A percentile compares a stretch with the other conserved stretches of the same genome.
Evolutionary conservation across 1,284 basidiomycete species (phyloP).

Genomic region (Ceratobasidium sp.): DNA sequence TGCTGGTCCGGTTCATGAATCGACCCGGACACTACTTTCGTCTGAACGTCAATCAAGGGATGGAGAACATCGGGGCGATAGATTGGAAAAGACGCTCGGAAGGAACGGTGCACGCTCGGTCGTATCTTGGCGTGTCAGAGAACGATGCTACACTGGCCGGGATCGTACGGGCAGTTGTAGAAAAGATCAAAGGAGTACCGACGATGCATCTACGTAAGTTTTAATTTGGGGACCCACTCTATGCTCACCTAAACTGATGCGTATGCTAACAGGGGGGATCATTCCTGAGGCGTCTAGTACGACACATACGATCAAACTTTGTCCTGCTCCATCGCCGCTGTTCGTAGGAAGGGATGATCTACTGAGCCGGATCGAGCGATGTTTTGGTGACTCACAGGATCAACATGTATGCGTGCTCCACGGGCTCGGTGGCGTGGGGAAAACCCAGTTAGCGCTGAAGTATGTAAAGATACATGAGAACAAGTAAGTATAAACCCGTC

Average conservation of each 20-base stretch:
- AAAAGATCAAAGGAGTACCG: not conserved
- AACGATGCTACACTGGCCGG: not conserved
- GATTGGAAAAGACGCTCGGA: conserved; percentile 9
- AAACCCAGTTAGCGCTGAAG: conserved; percentile 14
- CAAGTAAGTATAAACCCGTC: not conserved
- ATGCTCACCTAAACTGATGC: no score
- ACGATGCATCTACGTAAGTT: not conserved
- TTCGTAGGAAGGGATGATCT: no score
- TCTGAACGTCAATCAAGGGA: conserved; percentile 5
- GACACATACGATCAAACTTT: no score
- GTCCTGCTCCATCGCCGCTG: no score
- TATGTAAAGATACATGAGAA: no score
- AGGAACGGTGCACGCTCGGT: not conserved
- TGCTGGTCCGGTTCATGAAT: not conserved
- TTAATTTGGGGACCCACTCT: no score
- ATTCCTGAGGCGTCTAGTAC: not conserved
- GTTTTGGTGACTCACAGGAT: no score
- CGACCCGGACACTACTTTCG: not conserved
- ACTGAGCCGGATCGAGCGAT: no score
- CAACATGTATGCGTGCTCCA: conserved; percentile 4
- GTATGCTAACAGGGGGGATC: no score
- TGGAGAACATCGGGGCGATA: not conserved
- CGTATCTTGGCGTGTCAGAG: not conserved
- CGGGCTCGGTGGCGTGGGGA: not conserved
- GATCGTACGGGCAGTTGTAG: not conserved